Base-by-base conservation (phyloP, 1,284 basidiomycete genomes). In the Ceratobasidium sp. region DNA sequence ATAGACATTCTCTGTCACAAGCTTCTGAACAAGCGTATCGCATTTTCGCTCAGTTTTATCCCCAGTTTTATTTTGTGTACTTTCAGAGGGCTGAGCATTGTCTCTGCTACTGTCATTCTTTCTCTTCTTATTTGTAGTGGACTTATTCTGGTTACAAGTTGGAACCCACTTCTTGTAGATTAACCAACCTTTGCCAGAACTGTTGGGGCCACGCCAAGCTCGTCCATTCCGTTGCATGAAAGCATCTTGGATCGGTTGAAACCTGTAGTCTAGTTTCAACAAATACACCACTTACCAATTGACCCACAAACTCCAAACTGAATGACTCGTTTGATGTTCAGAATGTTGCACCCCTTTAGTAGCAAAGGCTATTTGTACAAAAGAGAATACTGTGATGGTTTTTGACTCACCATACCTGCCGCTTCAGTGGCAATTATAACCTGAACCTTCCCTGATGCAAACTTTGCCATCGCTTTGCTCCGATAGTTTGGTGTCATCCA, bases 211-310 rank as follows among this genome's bases (percentile, higher is more conserved):
- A 6, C 58, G 58, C 43, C 39, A 43, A 60, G 16, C 39, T 1
- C 58, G 41, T 5, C 58, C 58, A n/a, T 43, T 60, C 12, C 58
- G 58, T 28, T 60, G 58, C 58, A 60, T 46, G 21, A 60, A 60
- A 21, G 58, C 39, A 30, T 60, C 41, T 60, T n/a, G 23, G 57
- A 23, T 3, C 23, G 2, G n/a, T 43, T 10, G n/a, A 59, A 4
- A 43, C 12, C 10, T 43, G 23, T 43, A 16, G 18, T 43, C 6
- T 26, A 16, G 8, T 26, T 6, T 4, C 36, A 39, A 12, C 8
- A 59, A 59, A 1, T 10, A 59, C 21, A 30, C 41, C 9, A 18
- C 57, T 43, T 23, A 59, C 57, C 57, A 8, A 59, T 28, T 41
- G 57, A 59, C n/a, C 57, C n/a, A 23, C 57, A 59, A 21, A 59